Conservation (phyloP, 179 eudicot species). For the Gypsophila paniculata region DNA sequence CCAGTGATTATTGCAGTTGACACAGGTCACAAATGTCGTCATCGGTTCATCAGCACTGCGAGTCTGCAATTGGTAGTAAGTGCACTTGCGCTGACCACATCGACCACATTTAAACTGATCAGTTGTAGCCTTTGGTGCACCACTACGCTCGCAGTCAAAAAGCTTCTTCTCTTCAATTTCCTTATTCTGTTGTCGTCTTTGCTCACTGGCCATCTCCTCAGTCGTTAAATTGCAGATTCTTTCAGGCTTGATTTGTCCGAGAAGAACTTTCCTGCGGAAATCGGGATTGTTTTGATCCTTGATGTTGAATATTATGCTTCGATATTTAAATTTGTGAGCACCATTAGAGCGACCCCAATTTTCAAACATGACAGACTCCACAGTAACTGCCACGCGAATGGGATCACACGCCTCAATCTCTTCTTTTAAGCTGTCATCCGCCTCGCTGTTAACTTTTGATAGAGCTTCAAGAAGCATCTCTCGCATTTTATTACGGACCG, state of each 20-base stretch:
- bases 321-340: conserved; percentile 50
- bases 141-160: conserved; percentile 58
- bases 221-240: conserved; percentile 45
- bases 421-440: conserved; percentile 35
- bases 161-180: conserved; percentile 58
- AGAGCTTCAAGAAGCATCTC: conserved; percentile 59
- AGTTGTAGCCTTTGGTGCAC: conserved; percentile 55
- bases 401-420: conserved; percentile 54
- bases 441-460: conserved; percentile 45
- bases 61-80: conserved; percentile 72
- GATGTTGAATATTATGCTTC: conserved; percentile 64
- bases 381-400: conserved; percentile 53
- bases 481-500: conserved; percentile 46
- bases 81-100: conserved; percentile 55
- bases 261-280: conserved; percentile 61
- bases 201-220: conserved; percentile 69
- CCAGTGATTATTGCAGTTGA: conserved; percentile 56
- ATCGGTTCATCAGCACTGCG: conserved; percentile 80
- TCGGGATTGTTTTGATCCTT: conserved; percentile 69
- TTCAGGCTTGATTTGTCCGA: conserved; percentile 50
- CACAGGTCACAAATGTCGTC: conserved; percentile 75
- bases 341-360: conserved; percentile 63
- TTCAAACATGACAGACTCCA: conserved; percentile 65
- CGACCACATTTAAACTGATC: conserved; percentile 61
- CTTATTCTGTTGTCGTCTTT: conserved; percentile 46